Conservation (phyloP, 2,329 filamentous ascomycete species). For the Capronia coronata region DNA sequence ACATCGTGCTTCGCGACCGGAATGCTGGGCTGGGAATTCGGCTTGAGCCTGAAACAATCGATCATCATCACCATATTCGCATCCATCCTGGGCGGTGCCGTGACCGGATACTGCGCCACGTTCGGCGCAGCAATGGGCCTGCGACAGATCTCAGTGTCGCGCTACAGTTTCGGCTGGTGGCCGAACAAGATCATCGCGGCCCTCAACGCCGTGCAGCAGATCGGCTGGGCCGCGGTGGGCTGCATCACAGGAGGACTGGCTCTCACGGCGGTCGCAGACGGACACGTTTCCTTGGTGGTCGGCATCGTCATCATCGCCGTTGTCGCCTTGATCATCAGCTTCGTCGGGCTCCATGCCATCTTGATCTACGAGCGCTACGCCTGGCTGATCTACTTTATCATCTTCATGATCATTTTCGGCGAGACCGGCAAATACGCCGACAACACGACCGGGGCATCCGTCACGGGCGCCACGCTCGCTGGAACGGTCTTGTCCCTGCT, state of each 20-base stretch:
- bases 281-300: conserved; percentile 30
- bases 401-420: conserved; percentile 46
- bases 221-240: conserved; percentile 31
- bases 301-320: conserved; percentile 32
- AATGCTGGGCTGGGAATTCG: conserved; percentile 29
- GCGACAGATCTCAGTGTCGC: conserved; percentile 30
- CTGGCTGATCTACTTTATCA: conserved; percentile 32
- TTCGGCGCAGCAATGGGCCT: conserved; percentile 37
- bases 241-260: conserved; percentile 34
- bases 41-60: conserved; percentile 27
- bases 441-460: conserved; percentile 33
- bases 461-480: conserved; percentile 33
- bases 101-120: conserved; percentile 26
- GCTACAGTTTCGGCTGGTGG: conserved; percentile 32
- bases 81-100: conserved; percentile 25
- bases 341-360: conserved; percentile 30
- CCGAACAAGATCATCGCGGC: conserved; percentile 29
- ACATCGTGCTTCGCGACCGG: conserved; percentile 35
- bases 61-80: conserved; percentile 29
- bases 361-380: conserved; percentile 32
- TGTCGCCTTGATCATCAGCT: conserved; percentile 29
- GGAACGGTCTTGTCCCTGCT: conserved; percentile 28
- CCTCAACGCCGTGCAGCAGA: conserved; percentile 30
- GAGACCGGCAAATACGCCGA: conserved; percentile 42
- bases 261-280: conserved; percentile 33